phyloP scores from a whole-genome alignment of 1,284 basidiomycete species.

The Marasmius fiardii region DNA sequence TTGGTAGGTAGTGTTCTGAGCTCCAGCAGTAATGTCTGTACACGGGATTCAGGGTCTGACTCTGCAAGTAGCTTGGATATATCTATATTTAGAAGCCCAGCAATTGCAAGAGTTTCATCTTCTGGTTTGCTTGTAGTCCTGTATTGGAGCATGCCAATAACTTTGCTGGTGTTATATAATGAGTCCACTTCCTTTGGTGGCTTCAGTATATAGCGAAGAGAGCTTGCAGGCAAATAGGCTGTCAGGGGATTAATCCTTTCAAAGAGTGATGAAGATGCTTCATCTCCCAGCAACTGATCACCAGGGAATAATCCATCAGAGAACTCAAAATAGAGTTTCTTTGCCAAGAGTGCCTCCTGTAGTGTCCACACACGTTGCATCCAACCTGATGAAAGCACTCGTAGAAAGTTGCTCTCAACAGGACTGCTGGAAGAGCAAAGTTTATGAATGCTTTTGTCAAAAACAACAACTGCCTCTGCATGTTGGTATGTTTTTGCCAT shows the following conservation, averaged over 20 bases:
- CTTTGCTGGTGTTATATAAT: no score
- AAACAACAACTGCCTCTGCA: neutral
- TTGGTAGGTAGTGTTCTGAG: neutral
- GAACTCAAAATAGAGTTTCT: neutral
- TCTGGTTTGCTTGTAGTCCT: neutral
- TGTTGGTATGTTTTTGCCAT: neutral
- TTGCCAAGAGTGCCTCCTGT: neutral
- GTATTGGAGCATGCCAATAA: neutral
- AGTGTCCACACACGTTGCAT: constrained; percentile 4
- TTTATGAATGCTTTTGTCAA: neutral
- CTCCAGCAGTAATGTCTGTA: neutral
- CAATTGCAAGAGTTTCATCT: constrained; percentile 1
- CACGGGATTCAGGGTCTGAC: no score
- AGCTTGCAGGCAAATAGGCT: neutral
- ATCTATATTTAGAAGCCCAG: neutral
- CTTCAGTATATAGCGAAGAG: neutral
- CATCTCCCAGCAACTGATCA: neutral
- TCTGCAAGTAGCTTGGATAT: no score
- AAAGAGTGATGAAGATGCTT: neutral
- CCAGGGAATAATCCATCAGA: neutral
- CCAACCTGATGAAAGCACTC: neutral
- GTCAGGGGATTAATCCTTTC: neutral
- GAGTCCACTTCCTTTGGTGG: neutral
- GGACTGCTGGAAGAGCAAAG: neutral
- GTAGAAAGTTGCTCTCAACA: neutral